Evolutionary conservation across 1,284 basidiomycete species (phyloP).

Genomic region (Rhodotorula sp.): DNA sequence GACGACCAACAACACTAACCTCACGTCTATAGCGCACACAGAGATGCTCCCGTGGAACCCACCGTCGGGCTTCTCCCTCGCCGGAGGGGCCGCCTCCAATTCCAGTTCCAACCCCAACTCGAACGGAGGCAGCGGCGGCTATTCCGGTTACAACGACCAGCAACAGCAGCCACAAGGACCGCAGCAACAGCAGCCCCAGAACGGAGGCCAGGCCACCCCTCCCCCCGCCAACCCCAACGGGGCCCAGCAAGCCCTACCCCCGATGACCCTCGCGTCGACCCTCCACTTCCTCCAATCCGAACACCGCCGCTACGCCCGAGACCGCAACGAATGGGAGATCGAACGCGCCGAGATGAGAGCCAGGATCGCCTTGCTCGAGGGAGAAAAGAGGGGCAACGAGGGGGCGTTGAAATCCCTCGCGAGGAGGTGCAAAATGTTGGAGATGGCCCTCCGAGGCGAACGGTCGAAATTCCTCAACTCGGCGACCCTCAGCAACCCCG

Average conservation of each 20-base stretch:
- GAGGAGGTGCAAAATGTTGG: conserved; percentile 97
- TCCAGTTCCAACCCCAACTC: neutral
- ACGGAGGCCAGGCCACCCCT: conserved; percentile 12
- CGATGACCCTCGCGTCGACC: conserved; percentile 85
- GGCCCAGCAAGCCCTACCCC: conserved; percentile 51
- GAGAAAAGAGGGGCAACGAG: conserved; percentile 92
- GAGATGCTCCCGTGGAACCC: conserved; percentile 37
- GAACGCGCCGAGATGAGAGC: conserved; percentile 98
- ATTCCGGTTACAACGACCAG: conserved; percentile 1
- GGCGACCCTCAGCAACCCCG: conserved; percentile 4
- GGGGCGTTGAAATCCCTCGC: conserved; percentile 94
- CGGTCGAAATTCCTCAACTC: conserved; percentile 38
- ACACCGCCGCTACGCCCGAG: conserved; percentile 87
- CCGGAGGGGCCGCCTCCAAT: neutral
- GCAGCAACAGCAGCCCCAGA: conserved; percentile 54
- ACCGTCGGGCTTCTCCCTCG: conserved; percentile 27
- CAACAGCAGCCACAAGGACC: conserved; percentile 46
- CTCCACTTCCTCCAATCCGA: conserved; percentile 97
- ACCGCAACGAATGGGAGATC: conserved; percentile 99
- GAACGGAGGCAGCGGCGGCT: neutral
- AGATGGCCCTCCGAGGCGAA: conserved; percentile 57
- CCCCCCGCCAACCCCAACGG: neutral
- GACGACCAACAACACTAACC: too few relatives aligned
- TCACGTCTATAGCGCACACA: neutral
- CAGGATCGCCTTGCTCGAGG: conserved; percentile 94